phyloP scores from a whole-genome alignment of 352 stramenopile species.

The Phytophthora pluvialis region DNA sequence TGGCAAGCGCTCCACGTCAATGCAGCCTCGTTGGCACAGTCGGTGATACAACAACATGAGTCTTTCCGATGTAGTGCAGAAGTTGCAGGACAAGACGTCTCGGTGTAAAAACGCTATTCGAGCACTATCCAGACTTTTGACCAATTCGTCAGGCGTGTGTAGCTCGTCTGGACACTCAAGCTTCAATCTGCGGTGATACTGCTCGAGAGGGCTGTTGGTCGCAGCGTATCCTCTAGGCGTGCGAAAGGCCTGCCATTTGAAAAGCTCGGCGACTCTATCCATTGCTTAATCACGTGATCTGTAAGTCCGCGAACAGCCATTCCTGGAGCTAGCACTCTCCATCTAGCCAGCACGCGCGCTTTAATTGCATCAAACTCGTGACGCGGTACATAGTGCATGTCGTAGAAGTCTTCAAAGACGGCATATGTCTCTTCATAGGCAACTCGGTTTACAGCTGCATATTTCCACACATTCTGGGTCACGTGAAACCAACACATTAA shows the following conservation, averaged over 20 bases:
- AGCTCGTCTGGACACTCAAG: not conserved
- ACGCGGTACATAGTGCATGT: constrained; percentile 1
- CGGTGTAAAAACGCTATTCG: constrained; percentile 1
- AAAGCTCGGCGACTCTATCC: no score
- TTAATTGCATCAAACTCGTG: not conserved
- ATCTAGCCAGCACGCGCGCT: not conserved
- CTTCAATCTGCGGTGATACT: constrained; percentile 4
- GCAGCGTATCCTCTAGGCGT: constrained; percentile 7
- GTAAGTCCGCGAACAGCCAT: not conserved
- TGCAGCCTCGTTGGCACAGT: not conserved
- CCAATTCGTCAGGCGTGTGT: not conserved
- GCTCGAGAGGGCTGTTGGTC: constrained; percentile 11
- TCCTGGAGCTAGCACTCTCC: not conserved
- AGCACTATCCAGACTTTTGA: not conserved
- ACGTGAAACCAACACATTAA: constrained; percentile 17
- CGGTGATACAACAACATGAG: constrained; percentile 8
- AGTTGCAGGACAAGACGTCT: not conserved
- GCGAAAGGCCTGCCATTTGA: constrained; percentile 2
- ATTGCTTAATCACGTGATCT: not conserved
- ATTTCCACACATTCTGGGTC: constrained; percentile 7
- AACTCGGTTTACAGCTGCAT: not conserved
- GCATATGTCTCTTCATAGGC: not conserved
- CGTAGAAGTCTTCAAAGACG: constrained; percentile 10
- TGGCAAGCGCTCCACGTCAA: not conserved
- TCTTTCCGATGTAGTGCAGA: not conserved